A percentile compares a stretch with the other conserved stretches of the same genome.
phyloP scores from a whole-genome alignment of 805 yeast species.

The Candida maltosa region DNA sequence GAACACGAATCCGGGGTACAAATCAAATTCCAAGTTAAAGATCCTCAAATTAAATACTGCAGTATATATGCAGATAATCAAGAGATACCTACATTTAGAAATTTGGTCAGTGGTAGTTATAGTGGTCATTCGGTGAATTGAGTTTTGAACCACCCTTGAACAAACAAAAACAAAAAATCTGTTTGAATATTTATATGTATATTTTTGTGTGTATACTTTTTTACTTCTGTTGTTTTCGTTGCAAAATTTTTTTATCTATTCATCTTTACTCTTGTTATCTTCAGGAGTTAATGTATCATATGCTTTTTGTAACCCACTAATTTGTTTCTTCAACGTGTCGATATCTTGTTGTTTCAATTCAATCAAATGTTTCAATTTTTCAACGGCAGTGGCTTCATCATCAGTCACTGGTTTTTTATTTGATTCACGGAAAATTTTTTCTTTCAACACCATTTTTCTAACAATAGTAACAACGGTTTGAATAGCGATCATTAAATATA shows the following conservation, averaged over 20 bases:
- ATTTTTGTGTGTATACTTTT: neutral
- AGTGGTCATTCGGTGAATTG: conserved; percentile 10
- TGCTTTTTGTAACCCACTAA: conserved; percentile 46
- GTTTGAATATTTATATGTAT: neutral
- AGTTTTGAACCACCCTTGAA: too few relatives aligned
- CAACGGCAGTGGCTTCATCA: conserved; percentile 24
- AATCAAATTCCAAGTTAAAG: conserved; percentile 55
- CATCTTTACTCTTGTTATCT: conserved; percentile 8
- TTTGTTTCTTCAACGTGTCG: conserved; percentile 47
- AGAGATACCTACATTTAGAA: conserved; percentile 43
- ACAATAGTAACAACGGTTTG: conserved; percentile 52
- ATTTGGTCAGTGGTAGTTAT: conserved; percentile 49
- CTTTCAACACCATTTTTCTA: conserved; percentile 49
- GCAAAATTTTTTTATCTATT: conserved; percentile 7
- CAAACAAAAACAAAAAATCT: neutral
- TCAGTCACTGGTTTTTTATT: conserved; percentile 8
- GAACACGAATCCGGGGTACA: conserved; percentile 77
- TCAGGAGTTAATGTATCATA: conserved; percentile 38
- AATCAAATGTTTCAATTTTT: conserved; percentile 33
- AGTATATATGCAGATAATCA: conserved; percentile 24
- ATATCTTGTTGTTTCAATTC: conserved; percentile 41
- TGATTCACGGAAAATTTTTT: conserved; percentile 21
- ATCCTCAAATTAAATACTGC: conserved; percentile 40
- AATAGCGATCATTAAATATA: conserved; percentile 53
- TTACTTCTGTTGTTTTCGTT: neutral